Base-by-base conservation (phyloP, 208 protist species). In the Leishmania braziliensis region DNA sequence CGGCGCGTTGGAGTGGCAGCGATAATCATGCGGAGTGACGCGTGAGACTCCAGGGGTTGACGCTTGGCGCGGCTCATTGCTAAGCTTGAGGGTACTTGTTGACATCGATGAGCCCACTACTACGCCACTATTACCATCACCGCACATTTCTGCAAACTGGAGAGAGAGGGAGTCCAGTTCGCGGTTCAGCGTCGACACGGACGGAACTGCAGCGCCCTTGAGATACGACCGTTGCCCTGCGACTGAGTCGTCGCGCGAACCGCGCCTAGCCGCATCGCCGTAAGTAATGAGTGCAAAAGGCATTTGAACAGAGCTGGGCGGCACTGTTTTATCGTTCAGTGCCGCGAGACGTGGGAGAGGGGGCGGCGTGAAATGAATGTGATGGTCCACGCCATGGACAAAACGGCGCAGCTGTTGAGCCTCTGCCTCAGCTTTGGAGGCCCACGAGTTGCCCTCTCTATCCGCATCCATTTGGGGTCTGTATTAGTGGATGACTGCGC, bases 161-260 rank as follows among this genome's bases (percentile, higher is more conserved):
- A 73, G 74, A 36, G 75, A 80, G 58, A 87, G 84, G 29, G 69
- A 77, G 43, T 79, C 56, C 29, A 87, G 75, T 6, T 83, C 84
- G 36, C 78, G 70, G 51, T 87, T 81, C 4, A 87, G 75, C 0
- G 78, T 78, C 29, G 79, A 58, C 26, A 87, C 50, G 36, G 79
- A 84, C 20, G 84, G 84, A 0, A 78, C 29, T 26, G 66, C 78
- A 26, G 62, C 16, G 66, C 16, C 43, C n/a, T 77, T 66, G 48
- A 12, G 5, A 5, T 6, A 3, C 12, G 36, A 68, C 16, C 36
- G 53, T 33, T 68, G 74, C 14, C 9, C 39, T 12, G 75, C 74
- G 0, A 63, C 39, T 26, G 75, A 63, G 48, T 51, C 68, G 26
- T 68, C 66, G 33, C 74, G 66, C 33, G 51, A 60, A 5, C 53